phyloP scores from a whole-genome alignment of 371 early-diverging fungal species.

The Lichtheimia ornata region DNA sequence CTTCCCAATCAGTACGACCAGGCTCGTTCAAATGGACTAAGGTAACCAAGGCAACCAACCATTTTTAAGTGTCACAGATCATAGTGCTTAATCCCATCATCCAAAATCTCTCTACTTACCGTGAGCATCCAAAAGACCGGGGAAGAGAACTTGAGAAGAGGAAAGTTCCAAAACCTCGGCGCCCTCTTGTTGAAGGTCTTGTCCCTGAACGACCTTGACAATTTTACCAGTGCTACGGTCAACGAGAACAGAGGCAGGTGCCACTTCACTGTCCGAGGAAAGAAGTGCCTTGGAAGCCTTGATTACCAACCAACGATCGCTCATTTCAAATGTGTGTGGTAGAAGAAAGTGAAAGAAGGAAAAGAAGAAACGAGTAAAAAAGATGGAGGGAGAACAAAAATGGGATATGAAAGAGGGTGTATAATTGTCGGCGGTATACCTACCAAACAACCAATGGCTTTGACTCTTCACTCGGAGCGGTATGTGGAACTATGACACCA shows the following conservation, averaged over 20 bases:
- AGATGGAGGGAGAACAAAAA: not conserved
- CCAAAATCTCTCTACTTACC: constrained; percentile 29
- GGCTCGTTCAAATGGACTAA: constrained; percentile 82
- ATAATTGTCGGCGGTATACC: not conserved
- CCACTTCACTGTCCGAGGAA: constrained; percentile 37
- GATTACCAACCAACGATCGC: constrained; percentile 28
- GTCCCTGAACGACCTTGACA: constrained; percentile 36
- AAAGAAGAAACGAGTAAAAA: not conserved
- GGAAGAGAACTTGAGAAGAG: constrained; percentile 65
- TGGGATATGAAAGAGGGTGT: not conserved
- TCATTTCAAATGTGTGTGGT: constrained; percentile 1
- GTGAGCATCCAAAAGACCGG: constrained; percentile 80
- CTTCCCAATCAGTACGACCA: constrained; percentile 86
- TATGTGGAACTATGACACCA: constrained; percentile 2
- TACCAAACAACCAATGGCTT: not conserved
- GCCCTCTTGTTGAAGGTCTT: constrained; percentile 11
- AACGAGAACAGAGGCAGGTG: constrained; percentile 49
- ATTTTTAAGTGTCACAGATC: not conserved
- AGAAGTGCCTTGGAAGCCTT: constrained; percentile 47
- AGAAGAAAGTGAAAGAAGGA: not conserved
- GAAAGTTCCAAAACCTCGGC: constrained; percentile 28
- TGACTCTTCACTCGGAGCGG: not conserved
- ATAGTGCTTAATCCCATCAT: not conserved
- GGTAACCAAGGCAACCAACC: not conserved
- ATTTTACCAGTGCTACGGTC: constrained; percentile 55